Base-by-base conservation (phyloP, 192 early-diverging fungal species). In the Coemansia reversa region DNA sequence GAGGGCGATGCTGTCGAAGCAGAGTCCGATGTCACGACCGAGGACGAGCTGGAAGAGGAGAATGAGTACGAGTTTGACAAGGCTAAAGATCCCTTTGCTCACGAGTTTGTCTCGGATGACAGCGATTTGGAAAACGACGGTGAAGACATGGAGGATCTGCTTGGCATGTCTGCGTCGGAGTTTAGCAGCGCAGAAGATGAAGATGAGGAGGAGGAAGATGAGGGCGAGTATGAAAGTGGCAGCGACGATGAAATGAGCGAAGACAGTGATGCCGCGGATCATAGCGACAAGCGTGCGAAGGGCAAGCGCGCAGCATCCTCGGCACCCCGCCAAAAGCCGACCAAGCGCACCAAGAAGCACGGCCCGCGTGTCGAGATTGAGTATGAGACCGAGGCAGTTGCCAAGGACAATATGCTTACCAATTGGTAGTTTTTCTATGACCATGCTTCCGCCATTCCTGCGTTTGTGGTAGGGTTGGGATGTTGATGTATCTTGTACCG, bases 1-100 rank as follows among this genome's bases (percentile, higher is more conserved):
- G 91, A 93, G 48, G 83, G 86, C 33, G 89, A 93, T 63, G 80
- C 88, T 48, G 74, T 88, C 4, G 88, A 84, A 58, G 83, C 81
- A 25, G 90, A 90, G 59, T 84, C 87, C 19, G 84, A 87, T 55
- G 88, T 63, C 24, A 82, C 86, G 5, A 88, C 85, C 16, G 88
- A 92, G 49, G 90, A 90, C 27, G 92, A 92, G 61, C 61, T 75
- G 25, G 74, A 85, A 14, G 61, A 64, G 19, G 92, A 92, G 58
- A 39, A 66, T 20, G 73, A 72, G 67, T 53, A 62, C 20, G 86
- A 88, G 24, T 74, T 79, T 14, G 73, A 72, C 25, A 75, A 77
- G 35, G 76, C 76, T 24, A 79, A 74, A 54, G 84, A 84, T 29
- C 81, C 81, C 54, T 81, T 85, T 48, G 79, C 77, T 18, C 75